Evolutionary conservation across 371 early-diverging fungal species (phyloP), one percentile per base, ranked within the genome.

Genomic region (Nematocida ironsii): DNA sequence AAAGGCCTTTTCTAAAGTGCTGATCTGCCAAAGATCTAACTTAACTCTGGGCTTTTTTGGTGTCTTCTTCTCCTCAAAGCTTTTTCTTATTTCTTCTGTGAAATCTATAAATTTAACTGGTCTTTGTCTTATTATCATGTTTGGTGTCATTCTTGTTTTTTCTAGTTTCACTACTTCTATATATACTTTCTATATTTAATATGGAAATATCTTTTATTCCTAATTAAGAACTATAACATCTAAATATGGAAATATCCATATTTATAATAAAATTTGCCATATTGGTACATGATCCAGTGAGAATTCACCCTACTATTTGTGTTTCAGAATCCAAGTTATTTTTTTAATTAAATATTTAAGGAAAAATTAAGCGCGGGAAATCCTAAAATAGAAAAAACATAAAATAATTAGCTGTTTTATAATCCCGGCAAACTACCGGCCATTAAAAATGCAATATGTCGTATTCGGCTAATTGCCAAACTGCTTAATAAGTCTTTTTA

Each of bases 61-160:
- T n/a, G 47, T 13, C 20, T 13, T n/a, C 45, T 67, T 62, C 13
- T 11, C 18, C 39, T 20, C 47, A 44, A 73, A 58, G 62, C 78
- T 78, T 68, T 62, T 50, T 33, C 47, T 68, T 20, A 82, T 74
- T 66, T 82, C 83, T 45, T 82, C 74, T 18, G 83, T 82, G 56
- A 74, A 82, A 70, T 82, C 83, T 57, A 82, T 82, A 56, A 82
- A 82, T 40, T 75, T 73, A 9, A 78, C 76, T 44, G n/a, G 45
- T 68, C 48, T 73, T n/a, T 27, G 11, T 5, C 61, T 40, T 20
- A 13, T 57, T 18, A 68, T 60, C 58, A 57, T 25, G 5, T 54
- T 58, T n/a, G 7, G 23, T 33, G 71, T 16, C 71, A 78, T 78
- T 67, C 40, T 42, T 16, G 20, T 69, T 68, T 4, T 73, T 20